phyloP scores from a whole-genome alignment of 2,329 filamentous ascomycete species.

The Elsinoe batatas region DNA sequence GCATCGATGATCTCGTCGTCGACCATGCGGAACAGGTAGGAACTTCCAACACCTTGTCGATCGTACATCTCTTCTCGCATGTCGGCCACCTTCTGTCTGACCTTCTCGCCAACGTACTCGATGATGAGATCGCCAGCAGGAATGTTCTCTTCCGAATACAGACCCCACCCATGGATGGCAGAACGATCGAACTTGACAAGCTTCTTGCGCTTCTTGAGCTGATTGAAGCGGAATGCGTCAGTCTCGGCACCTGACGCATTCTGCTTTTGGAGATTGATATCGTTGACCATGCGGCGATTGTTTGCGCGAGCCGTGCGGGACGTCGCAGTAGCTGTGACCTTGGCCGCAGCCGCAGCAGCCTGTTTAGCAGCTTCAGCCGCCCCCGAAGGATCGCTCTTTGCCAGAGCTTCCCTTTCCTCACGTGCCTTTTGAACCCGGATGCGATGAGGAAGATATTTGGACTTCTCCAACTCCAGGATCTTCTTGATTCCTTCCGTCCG shows the following conservation, averaged over 20 bases:
- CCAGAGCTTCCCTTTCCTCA: conserved; percentile 77
- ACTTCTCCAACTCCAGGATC: conserved; percentile 95
- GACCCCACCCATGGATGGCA: conserved; percentile 96
- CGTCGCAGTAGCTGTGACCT: conserved; percentile 73
- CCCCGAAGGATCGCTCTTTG: conserved; percentile 53
- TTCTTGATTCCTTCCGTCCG: conserved; percentile 90
- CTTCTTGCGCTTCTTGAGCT: conserved; percentile 99
- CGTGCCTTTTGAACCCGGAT: conserved; percentile 89
- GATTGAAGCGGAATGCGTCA: conserved; percentile 91
- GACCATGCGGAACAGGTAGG: conserved; percentile 95
- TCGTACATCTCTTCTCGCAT: conserved; percentile 85
- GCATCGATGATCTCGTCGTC: conserved; percentile 97
- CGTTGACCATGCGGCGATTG: conserved; percentile 86
- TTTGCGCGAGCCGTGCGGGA: conserved; percentile 92
- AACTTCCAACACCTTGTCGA: conserved; percentile 93
- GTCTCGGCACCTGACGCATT: conserved; percentile 59
- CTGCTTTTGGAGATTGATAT: conserved; percentile 91
- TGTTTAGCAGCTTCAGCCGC: conserved; percentile 60
- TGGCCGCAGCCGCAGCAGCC: conserved; percentile 59
- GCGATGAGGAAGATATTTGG: conserved; percentile 93
- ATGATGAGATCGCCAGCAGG: conserved; percentile 99
- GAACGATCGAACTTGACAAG: conserved; percentile 95
- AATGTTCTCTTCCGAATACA: conserved; percentile 97
- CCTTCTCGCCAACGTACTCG: conserved; percentile 96
- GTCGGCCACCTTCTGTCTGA: conserved; percentile 94